phyloP scores from a whole-genome alignment of 202 grass and related monocot genomes.

The Saccharum hybrid region DNA sequence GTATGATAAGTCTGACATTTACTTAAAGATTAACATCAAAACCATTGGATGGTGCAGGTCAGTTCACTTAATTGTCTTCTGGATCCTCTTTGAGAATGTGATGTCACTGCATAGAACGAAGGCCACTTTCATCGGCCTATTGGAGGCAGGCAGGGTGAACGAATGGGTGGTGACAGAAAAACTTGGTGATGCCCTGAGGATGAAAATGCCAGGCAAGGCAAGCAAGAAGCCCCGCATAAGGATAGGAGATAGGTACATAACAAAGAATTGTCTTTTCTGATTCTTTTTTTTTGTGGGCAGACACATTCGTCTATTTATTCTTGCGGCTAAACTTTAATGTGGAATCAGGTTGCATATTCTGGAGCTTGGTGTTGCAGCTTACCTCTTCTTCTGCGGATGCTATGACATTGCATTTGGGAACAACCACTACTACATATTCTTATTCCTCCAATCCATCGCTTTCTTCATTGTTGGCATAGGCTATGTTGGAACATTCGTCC shows the following conservation, averaged over 20 bases:
- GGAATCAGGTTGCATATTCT: conserved; percentile 72
- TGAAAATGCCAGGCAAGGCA: conserved; percentile 55
- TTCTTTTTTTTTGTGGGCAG: conserved; percentile 12
- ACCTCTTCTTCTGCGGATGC: conserved; percentile 89
- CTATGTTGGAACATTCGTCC: conserved; percentile 76
- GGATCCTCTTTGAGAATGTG: conserved; percentile 97
- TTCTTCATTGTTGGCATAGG: conserved; percentile 85
- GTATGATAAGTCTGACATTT: not conserved
- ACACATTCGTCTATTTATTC: conserved; percentile 13
- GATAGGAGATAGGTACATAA: conserved; percentile 67
- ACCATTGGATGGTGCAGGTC: conserved; percentile 58
- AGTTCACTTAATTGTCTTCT: conserved; percentile 84
- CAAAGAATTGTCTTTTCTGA: not conserved
- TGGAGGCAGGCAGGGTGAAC: conserved; percentile 88
- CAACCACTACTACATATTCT: conserved; percentile 78
- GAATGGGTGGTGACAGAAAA: conserved; percentile 99
- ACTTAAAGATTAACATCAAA: conserved; percentile 12
- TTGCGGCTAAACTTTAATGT: conserved; percentile 29
- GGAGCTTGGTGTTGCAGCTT: conserved; percentile 77
- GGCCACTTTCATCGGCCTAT: conserved; percentile 76
- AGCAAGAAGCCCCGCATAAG: conserved; percentile 53
- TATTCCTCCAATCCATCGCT: conserved; percentile 77
- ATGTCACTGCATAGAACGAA: conserved; percentile 98
- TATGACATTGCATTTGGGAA: conserved; percentile 70
- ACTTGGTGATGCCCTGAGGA: conserved; percentile 75